Evolutionary conservation across 2,329 filamentous ascomycete genomes (phyloP), one percentile per base, ranked within the genome.

Genomic region (Claviceps purpurea): DNA sequence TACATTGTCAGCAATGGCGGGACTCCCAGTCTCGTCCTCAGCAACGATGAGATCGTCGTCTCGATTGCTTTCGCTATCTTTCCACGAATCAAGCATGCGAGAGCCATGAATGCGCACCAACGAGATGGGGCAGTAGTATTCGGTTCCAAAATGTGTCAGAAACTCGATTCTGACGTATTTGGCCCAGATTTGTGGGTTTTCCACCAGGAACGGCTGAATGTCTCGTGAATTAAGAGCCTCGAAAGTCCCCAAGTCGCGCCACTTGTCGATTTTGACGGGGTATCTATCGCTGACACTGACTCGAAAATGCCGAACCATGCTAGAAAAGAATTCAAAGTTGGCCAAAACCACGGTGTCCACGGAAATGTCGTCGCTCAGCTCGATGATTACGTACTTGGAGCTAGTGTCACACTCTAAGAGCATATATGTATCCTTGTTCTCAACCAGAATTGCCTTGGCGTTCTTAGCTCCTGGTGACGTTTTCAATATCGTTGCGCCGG

Each of bases 391-490:
- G 64, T 94, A 96, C 68, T 97, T 97, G 71, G 94, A 91, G 59
- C 84, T 74, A 20, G 82, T 82, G 5, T 83, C 82, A 68, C 93
- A 98, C 64, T 91, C 87, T 58, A 96, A 87, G 46, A 97, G 77
- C 89, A 98, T 95, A 68, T 98, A 98, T 57, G 88, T 91, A 68
- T 98, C 93, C 70, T 97, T 97, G 70, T 96, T 96, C 72, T 98
- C 93, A 43, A 95, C 83, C 43, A 98, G 70, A 14, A 98, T 85
- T 14, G 90, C 84, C 54, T 89, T 94, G 16, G 89, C 77, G 56
- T 93, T 94, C 66, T 93, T 94, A 52, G 87, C 86, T 56, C 90
- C 84, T 3, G 79, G 75, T 62, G 94, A 95, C 2, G 88, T 88
- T 71, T 97, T 97, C 56, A 95, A 74, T 30, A 97, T 81, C 0